phyloP scores from a whole-genome alignment of 1,139 yeast species.

The Magnusiomyces suaveolens region DNA sequence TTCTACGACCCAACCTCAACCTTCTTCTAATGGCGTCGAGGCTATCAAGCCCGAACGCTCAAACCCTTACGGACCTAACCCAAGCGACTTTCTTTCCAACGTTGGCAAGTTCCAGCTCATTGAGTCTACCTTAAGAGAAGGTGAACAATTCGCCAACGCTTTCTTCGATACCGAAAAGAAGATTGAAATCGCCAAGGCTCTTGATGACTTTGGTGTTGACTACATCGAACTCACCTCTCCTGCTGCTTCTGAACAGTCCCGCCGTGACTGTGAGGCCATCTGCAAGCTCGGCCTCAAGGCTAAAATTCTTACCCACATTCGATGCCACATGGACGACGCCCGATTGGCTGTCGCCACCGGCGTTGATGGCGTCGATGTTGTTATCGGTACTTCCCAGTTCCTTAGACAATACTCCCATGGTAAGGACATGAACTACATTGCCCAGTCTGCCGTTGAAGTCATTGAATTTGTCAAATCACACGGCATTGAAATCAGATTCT shows the following conservation, averaged over 20 bases:
- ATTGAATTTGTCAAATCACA: constrained; percentile 95
- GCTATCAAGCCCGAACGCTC: constrained; percentile 21
- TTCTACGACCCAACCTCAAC: constrained; percentile 1
- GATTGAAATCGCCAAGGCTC: constrained; percentile 93
- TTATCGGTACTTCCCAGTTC: constrained; percentile 94
- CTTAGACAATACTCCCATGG: constrained; percentile 94
- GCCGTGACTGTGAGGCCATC: constrained; percentile 92
- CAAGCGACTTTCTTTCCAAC: constrained; percentile 83
- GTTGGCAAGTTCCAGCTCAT: constrained; percentile 84
- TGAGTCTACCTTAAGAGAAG: constrained; percentile 94
- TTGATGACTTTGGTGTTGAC: constrained; percentile 96
- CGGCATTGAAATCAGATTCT: constrained; percentile 93
- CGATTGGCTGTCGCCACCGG: constrained; percentile 95
- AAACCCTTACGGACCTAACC: constrained; percentile 94
- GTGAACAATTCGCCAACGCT: constrained; percentile 97
- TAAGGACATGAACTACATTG: constrained; percentile 97
- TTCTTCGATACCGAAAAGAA: constrained; percentile 91
- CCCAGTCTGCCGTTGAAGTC: constrained; percentile 92
- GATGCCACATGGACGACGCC: constrained; percentile 99
- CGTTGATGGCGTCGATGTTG: constrained; percentile 98
- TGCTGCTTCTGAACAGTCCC: constrained; percentile 91
- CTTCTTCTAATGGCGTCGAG: constrained; percentile 8
- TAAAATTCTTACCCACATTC: constrained; percentile 80
- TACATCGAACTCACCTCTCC: constrained; percentile 96
- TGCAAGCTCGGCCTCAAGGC: constrained; percentile 95